These are phyloP conservation scores for Penicillium sp. DNA, from an alignment of 2,329 filamentous ascomycete genomes.

Conservation along the genomic window DNA sequence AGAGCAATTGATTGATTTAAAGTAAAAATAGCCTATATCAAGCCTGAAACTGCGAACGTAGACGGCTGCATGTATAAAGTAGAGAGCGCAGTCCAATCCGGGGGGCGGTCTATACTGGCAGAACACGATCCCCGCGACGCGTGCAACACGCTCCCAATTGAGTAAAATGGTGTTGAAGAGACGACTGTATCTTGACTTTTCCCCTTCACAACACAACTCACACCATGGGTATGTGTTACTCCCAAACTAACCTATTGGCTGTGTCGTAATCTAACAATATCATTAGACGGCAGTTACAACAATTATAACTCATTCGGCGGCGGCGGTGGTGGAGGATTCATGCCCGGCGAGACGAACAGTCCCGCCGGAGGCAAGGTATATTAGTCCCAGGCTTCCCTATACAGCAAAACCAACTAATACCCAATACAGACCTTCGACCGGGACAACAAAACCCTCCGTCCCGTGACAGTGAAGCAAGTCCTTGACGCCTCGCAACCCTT, in stretches of 20 bases:
- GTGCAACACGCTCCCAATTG: slow-evolving; percentile 34
- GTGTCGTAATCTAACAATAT: background rate
- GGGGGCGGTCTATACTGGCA: background rate
- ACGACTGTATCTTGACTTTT: slow-evolving; percentile 10
- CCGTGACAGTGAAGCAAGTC: slow-evolving; percentile 92
- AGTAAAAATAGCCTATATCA: background rate
- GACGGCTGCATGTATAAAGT: background rate
- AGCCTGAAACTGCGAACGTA: background rate
- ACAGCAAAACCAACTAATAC: background rate
- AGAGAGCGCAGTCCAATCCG: background rate
- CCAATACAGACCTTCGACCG: slow-evolving; percentile 40
- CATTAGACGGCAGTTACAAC: slow-evolving; percentile 30
- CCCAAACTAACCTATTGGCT: background rate
- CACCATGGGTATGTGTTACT: slow-evolving; percentile 25
- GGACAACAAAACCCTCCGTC: slow-evolving; percentile 73
- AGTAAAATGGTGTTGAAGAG: slow-evolving; percentile 27
- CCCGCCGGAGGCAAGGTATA: slow-evolving; percentile 37
- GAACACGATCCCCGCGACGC: slow-evolving; percentile 26
- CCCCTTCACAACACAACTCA: slow-evolving; percentile 7
- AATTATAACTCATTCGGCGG: slow-evolving; percentile 48
- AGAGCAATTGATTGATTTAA: background rate
- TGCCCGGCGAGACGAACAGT: slow-evolving; percentile 46
- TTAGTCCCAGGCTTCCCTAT: background rate
- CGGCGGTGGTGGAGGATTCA: slow-evolving; percentile 53
- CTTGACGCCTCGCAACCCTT: slow-evolving; percentile 70